Evolutionary conservation across 768 basidiomycete species (phyloP).

Genomic region (Suillus plorans): DNA sequence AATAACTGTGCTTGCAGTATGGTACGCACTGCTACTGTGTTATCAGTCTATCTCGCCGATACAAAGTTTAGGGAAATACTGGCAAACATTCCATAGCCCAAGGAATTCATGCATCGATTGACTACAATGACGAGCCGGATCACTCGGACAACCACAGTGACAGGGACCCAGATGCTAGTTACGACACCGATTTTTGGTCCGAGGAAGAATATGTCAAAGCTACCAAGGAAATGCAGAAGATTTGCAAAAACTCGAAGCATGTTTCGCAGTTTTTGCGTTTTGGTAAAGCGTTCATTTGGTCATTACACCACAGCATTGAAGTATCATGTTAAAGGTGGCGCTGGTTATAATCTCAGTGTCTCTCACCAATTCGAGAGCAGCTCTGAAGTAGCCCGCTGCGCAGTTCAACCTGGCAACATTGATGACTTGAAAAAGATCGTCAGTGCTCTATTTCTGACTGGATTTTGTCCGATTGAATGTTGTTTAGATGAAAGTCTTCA

Average conservation of each 20-base stretch:
- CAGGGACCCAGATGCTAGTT: background rate
- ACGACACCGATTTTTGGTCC: background rate
- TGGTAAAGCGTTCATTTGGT: background rate
- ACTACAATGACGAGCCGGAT: background rate
- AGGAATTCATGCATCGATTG: background rate
- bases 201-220: background rate
- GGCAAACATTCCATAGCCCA: background rate
- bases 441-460: background rate
- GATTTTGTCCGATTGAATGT: background rate
- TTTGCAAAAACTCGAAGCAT: background rate
- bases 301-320: background rate
- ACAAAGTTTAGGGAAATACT: background rate
- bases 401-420: background rate
- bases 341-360: background rate
- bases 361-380: conserved; percentile 1
- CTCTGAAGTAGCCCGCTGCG: background rate
- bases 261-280: background rate
- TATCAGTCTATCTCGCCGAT: background rate
- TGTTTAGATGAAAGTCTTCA: background rate
- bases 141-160: background rate
- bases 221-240: background rate
- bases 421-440: background rate
- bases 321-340: background rate
- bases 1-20: background rate
- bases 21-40: background rate